Conservation (phyloP, 176 grass and related monocot genomes). For the Eleusine coracana region DNA sequence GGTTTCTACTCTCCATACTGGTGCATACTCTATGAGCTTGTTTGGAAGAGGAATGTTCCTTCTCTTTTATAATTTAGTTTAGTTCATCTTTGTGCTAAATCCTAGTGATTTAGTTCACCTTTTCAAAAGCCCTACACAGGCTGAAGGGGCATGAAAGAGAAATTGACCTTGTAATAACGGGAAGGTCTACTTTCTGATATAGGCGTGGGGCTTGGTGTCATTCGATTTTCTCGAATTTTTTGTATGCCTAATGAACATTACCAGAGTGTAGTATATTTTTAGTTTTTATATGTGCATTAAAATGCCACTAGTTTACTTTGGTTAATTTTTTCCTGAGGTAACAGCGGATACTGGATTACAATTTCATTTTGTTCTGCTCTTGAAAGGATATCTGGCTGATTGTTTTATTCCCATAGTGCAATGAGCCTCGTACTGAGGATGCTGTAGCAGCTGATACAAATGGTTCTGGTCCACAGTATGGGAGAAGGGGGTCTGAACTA, state of each 20-base stretch:
- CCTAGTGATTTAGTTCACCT: neutral
- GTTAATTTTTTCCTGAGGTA: neutral
- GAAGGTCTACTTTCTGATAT: neutral
- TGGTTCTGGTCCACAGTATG: constrained; percentile 54
- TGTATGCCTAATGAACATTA: neutral
- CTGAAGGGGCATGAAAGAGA: neutral
- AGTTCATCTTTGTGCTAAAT: neutral
- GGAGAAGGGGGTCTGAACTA: constrained; percentile 80
- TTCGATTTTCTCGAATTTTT: neutral
- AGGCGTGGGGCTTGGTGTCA: neutral
- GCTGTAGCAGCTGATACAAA: constrained; percentile 74
- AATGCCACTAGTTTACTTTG: neutral
- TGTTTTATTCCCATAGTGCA: constrained; percentile 64
- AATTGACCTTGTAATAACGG: neutral
- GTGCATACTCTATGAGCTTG: neutral
- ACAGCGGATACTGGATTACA: neutral
- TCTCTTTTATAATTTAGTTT: neutral
- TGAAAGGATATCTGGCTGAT: constrained; percentile 23
- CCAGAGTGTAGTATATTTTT: neutral
- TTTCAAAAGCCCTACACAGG: neutral
- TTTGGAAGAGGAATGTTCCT: neutral
- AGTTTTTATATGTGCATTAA: neutral
- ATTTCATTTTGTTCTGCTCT: constrained; percentile 19
- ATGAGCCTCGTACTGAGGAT: constrained; percentile 89
- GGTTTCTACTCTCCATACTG: neutral